phyloP scores from a whole-genome alignment of 495 filamentous ascomycete genomes.

The Penicillium desertorum region DNA sequence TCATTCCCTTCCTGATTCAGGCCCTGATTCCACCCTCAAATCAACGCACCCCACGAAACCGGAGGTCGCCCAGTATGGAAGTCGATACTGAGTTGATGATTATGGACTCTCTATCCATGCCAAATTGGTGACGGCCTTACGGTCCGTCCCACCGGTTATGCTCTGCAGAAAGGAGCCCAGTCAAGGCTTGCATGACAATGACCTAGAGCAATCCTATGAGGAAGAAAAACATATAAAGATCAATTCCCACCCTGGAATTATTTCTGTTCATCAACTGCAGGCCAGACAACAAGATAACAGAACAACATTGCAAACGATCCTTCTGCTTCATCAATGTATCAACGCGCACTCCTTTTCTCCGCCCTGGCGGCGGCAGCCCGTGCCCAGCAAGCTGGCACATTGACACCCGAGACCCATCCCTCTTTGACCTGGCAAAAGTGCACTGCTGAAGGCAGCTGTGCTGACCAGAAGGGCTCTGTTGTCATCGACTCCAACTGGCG shows the following conservation, averaged over 20 bases:
- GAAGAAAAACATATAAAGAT: conserved; percentile 29
- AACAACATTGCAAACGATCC: conserved; percentile 4
- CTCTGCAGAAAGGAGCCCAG: conserved; percentile 11
- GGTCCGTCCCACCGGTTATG: conserved; percentile 28
- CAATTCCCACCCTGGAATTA: background rate
- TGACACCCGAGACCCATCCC: conserved; percentile 59
- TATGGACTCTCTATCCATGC: conserved; percentile 20
- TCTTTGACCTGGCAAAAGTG: conserved; percentile 58
- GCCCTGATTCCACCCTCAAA: conserved; percentile 20
- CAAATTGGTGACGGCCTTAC: conserved; percentile 26
- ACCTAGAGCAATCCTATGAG: background rate
- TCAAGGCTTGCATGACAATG: conserved; percentile 8
- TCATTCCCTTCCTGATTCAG: conserved; percentile 25
- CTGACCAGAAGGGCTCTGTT: conserved; percentile 50
- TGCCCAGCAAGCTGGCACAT: conserved; percentile 58
- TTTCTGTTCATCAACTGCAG: conserved; percentile 30
- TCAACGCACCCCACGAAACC: conserved; percentile 21
- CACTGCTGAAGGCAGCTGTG: conserved; percentile 51
- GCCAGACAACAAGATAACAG: conserved; percentile 28
- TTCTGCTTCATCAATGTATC: conserved; percentile 29
- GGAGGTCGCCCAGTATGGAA: conserved; percentile 22
- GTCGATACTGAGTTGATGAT: conserved; percentile 15
- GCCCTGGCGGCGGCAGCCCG: conserved; percentile 27
- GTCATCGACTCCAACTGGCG: conserved; percentile 68
- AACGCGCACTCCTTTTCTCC: conserved; percentile 33